A percentile compares a stretch with the other conserved stretches of the same genome.
Conservation (phyloP, 1,284 basidiomycete genomes). For the Ustilago bromivora region DNA sequence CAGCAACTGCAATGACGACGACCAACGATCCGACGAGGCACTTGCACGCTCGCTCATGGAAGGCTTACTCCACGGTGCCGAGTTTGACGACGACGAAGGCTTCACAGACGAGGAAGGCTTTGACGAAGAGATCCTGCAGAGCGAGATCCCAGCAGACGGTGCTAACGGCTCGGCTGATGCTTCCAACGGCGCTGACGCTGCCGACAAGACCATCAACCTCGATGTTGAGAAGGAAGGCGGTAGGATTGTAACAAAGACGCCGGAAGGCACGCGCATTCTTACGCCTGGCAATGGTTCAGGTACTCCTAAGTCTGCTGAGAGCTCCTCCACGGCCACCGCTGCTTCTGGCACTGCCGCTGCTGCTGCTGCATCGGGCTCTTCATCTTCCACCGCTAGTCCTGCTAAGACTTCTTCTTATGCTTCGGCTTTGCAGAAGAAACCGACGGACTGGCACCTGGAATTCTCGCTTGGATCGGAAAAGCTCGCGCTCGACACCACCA, state of each 20-base stretch:
- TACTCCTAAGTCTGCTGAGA: conserved; percentile 38
- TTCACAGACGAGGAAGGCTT: conserved; percentile 61
- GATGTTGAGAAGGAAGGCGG: conserved; percentile 58
- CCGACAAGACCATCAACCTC: conserved; percentile 61
- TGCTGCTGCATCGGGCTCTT: conserved; percentile 23
- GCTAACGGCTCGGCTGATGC: conserved; percentile 15
- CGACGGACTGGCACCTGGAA: conserved; percentile 94
- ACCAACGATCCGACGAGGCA: conserved; percentile 47
- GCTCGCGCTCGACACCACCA: conserved; percentile 86
- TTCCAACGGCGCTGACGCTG: conserved; percentile 25
- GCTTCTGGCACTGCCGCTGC: conserved; percentile 67
- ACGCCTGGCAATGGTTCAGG: conserved; percentile 77
- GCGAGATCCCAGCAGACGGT: conserved; percentile 52
- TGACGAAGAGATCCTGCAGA: conserved; percentile 60
- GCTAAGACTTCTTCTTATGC: conserved; percentile 80
- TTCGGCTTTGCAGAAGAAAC: conserved; percentile 88
- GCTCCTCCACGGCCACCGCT: conserved; percentile 65
- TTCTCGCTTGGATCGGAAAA: conserved; percentile 90
- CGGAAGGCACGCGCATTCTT: conserved; percentile 90
- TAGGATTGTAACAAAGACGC: conserved; percentile 94
- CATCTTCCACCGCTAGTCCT: conserved; percentile 34
- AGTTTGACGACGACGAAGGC: conserved; percentile 56
- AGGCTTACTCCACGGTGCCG: conserved; percentile 53
- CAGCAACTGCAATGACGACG: conserved; percentile 13
- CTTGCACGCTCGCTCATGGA: conserved; percentile 58